phyloP scores from a whole-genome alignment of 176 grass and related monocot genomes.

The Musa itinerans region DNA sequence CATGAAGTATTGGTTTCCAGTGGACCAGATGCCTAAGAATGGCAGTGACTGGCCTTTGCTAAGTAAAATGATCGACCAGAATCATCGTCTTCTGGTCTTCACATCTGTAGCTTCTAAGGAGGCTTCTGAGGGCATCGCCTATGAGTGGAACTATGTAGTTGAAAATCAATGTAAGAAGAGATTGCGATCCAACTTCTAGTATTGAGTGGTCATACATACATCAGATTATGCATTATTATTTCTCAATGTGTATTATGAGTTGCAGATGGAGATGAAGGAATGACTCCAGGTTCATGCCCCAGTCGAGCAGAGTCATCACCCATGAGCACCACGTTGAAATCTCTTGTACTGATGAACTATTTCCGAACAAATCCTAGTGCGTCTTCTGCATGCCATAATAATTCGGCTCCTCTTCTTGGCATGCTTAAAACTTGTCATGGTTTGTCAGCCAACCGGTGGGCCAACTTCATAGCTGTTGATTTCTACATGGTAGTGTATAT shows the following conservation, averaged over 20 bases:
- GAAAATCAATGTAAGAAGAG: conserved; percentile 52
- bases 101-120: conserved; percentile 58
- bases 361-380: conserved; percentile 54
- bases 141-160: conserved; percentile 66
- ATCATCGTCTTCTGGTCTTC: conserved; percentile 61
- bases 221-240: background rate
- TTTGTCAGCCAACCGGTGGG: conserved; percentile 71
- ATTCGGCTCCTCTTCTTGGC: conserved; percentile 51
- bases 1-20: conserved; percentile 42
- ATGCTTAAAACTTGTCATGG: conserved; percentile 77
- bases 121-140: conserved; percentile 32
- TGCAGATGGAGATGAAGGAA: conserved; percentile 54
- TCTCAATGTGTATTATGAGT: background rate
- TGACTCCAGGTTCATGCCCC: conserved; percentile 25
- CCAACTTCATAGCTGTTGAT: conserved; percentile 91
- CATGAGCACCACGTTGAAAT: conserved; percentile 48
- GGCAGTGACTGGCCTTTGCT: conserved; percentile 59
- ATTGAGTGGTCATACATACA: background rate
- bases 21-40: conserved; percentile 36
- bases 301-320: conserved; percentile 39
- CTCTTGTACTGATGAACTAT: conserved; percentile 74
- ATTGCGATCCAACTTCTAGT: background rate
- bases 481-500: conserved; percentile 62
- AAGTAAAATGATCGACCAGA: conserved; percentile 48
- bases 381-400: conserved; percentile 41